Conservation (phyloP, 768 basidiomycete species). For the Agaricus bisporus region DNA sequence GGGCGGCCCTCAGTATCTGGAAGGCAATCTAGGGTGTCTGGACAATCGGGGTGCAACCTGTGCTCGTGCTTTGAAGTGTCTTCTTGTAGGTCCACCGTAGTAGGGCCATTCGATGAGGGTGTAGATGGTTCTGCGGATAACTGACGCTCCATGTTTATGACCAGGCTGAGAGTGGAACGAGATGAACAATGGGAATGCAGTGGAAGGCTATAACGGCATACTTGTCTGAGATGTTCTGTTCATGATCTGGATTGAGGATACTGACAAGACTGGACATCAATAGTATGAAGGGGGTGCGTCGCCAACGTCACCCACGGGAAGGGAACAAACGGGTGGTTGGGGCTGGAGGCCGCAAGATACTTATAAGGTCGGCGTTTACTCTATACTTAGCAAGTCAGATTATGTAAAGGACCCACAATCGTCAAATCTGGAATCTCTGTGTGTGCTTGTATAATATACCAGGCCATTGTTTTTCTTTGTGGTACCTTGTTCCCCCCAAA, state of each 20-base stretch:
- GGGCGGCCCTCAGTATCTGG: conserved; percentile 76
- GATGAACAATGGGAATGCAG: conserved; percentile 8
- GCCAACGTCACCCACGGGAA: conserved; percentile 18
- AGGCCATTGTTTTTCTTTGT: conserved; percentile 8
- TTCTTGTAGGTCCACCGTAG: conserved; percentile 8
- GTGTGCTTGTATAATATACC: conserved; percentile 8
- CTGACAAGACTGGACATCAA: conserved; percentile 52
- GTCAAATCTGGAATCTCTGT: conserved; percentile 5
- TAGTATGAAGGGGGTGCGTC: conserved; percentile 7
- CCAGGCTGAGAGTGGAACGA: conserved; percentile 20
- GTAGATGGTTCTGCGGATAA: conserved; percentile 1
- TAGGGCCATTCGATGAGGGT: conserved; percentile 3
- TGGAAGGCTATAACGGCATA: conserved; percentile 22
- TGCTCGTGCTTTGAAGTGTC: conserved; percentile 31
- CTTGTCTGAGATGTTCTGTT: conserved; percentile 32
- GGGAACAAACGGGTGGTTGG: conserved; percentile 10
- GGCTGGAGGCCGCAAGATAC: conserved; percentile 6
- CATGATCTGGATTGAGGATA: conserved; percentile 50
- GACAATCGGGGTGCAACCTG: conserved; percentile 68
- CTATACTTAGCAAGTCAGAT: conserved; percentile 10
- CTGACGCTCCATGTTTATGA: conserved; percentile 20
- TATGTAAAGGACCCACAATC: conserved; percentile 12
- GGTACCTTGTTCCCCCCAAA: background rate
- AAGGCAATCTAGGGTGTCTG: conserved; percentile 70
- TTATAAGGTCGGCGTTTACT: conserved; percentile 2